Evolutionary conservation across 768 basidiomycete genomes (phyloP).

Genomic region (Leucocoprinus birnbaumii): DNA sequence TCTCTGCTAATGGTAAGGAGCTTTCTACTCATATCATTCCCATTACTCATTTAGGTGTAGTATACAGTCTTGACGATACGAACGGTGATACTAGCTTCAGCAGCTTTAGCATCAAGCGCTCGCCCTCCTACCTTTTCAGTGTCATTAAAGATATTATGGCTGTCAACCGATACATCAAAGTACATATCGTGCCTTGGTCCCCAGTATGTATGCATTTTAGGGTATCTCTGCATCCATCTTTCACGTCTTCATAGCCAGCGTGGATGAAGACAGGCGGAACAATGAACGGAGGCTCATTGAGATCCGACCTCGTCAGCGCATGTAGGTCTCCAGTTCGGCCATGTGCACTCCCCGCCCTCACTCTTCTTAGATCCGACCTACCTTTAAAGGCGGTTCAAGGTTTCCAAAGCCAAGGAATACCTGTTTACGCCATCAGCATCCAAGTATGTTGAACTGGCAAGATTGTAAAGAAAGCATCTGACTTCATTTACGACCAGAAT

Average conservation of each 20-base stretch:
- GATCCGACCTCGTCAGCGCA: conserved; percentile 35
- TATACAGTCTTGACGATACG: conserved; percentile 59
- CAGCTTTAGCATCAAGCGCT: conserved; percentile 48
- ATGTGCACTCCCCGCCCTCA: conserved; percentile 51
- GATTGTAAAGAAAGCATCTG: too few relatives aligned
- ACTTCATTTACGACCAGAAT: conserved; percentile 57
- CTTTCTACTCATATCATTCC: too few relatives aligned
- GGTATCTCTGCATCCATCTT: too few relatives aligned
- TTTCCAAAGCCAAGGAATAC: conserved; percentile 54
- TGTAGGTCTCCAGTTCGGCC: conserved; percentile 35
- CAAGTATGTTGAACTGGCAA: too few relatives aligned
- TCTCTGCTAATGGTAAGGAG: conserved; percentile 50
- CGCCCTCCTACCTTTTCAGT: conserved; percentile 59
- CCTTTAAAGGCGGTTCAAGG: conserved; percentile 67
- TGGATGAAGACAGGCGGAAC: conserved; percentile 71
- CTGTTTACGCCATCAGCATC: conserved; percentile 59
- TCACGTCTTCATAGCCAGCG: conserved; percentile 65
- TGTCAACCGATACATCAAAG: too few relatives aligned
- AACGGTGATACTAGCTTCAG: conserved; percentile 53
- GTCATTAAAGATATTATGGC: conserved; percentile 63
- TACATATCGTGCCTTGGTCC: conserved; percentile 71
- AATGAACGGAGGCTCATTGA: conserved; percentile 64
- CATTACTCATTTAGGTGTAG: too few relatives aligned
- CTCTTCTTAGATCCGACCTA: too few relatives aligned
- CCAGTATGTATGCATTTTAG: too few relatives aligned